A percentile compares a stretch with the other conserved stretches of the same genome.
phyloP scores from a whole-genome alignment of 768 basidiomycete species.

The Lactifluus pinguis region DNA sequence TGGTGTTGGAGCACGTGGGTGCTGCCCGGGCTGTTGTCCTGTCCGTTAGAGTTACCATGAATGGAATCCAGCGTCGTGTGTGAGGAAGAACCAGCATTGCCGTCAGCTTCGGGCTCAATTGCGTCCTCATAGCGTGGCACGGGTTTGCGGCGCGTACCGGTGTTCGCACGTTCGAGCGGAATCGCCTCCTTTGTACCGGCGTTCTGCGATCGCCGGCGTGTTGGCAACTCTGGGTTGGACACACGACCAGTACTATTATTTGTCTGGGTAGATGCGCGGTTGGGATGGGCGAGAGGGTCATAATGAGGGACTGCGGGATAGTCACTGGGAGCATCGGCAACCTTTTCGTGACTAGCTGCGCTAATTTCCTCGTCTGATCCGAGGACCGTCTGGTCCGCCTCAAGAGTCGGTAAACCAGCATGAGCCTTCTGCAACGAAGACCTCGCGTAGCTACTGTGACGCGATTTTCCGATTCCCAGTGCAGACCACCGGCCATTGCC shows the following conservation, averaged over 20 bases:
- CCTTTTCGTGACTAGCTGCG: slow-evolving; percentile 13
- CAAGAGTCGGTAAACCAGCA: neutral
- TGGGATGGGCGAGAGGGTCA: neutral
- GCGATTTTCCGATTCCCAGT: neutral
- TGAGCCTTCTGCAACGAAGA: neutral
- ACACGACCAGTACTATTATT: neutral
- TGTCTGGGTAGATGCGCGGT: slow-evolving; percentile 8
- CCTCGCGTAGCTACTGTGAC: neutral
- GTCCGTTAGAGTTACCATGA: neutral
- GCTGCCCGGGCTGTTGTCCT: slow-evolving; percentile 1
- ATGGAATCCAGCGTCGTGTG: slow-evolving; percentile 20
- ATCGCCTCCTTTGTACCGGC: slow-evolving; percentile 1
- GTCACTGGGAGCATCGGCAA: neutral
- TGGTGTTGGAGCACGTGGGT: slow-evolving; percentile 23
- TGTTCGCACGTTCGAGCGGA: slow-evolving; percentile 10
- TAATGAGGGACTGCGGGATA: neutral
- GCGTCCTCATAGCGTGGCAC: slow-evolving; percentile 14
- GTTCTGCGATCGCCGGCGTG: neutral
- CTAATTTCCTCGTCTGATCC: slow-evolving; percentile 17
- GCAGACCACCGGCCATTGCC: neutral
- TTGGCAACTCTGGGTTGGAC: neutral
- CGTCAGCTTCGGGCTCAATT: neutral
- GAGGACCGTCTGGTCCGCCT: neutral
- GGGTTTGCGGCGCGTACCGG: slow-evolving; percentile 16
- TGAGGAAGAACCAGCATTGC: slow-evolving; percentile 12